These are phyloP conservation scores for Cladosporium sp. DNA, from an alignment of 2,329 filamentous ascomycete species.

Conservation along the genomic window DNA sequence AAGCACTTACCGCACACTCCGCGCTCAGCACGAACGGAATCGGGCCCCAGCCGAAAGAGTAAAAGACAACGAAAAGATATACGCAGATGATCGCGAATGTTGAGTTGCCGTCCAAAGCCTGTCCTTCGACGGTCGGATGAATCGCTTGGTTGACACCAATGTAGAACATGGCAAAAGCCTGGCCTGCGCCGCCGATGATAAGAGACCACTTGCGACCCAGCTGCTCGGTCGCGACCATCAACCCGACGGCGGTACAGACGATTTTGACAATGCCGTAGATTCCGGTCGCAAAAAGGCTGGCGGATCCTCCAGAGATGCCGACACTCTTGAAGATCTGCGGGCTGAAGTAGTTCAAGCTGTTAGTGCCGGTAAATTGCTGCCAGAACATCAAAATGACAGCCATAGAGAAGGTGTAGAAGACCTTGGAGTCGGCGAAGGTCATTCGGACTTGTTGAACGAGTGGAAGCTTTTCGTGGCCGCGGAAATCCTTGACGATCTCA, in stretches of 20 bases:
- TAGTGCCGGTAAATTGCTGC: conserved; percentile 34
- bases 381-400: conserved; percentile 41
- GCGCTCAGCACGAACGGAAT: conserved; percentile 40
- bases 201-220: conserved; percentile 41
- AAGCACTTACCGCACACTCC: conserved; percentile 22
- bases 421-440: conserved; percentile 32
- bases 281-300: conserved; percentile 40
- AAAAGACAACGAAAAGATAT: conserved; percentile 44
- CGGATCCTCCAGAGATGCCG: conserved; percentile 33
- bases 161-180: conserved; percentile 41
- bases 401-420: conserved; percentile 37
- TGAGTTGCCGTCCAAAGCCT: conserved; percentile 46
- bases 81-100: conserved; percentile 48
- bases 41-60: conserved; percentile 42
- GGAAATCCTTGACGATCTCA: conserved; percentile 41
- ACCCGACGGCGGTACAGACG: conserved; percentile 36
- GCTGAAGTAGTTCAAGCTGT: conserved; percentile 37
- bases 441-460: conserved; percentile 34
- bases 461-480: conserved; percentile 37
- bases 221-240: conserved; percentile 42
- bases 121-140: conserved; percentile 44
- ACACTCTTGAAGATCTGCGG: conserved; percentile 41
- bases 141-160: conserved; percentile 29
- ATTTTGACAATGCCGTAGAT: conserved; percentile 45
- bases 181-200: conserved; percentile 36